phyloP scores from a whole-genome alignment of 1,139 yeast species.

The Torulaspora globosa region DNA sequence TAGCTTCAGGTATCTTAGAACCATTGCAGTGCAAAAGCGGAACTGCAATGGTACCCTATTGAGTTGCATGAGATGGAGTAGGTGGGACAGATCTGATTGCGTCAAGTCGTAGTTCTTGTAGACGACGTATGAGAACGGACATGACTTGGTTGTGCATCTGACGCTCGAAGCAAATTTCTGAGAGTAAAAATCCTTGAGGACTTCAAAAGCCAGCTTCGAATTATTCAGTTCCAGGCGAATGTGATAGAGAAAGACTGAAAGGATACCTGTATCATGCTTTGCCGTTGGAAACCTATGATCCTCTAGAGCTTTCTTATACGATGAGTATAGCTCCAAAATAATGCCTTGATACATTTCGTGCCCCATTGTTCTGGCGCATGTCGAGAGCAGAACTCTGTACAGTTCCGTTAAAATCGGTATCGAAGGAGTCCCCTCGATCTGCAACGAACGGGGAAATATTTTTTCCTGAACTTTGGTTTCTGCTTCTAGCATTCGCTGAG shows the following conservation, averaged over 20 bases:
- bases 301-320: conserved; percentile 17
- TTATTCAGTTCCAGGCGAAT: conserved; percentile 23
- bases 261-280: conserved; percentile 25
- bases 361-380: conserved; percentile 13
- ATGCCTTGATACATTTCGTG: conserved; percentile 18
- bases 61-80: conserved; percentile 27
- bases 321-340: conserved; percentile 22
- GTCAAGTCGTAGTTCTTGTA: conserved; percentile 23
- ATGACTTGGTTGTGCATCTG: conserved; percentile 13
- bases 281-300: conserved; percentile 6
- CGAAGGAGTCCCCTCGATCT: conserved; percentile 12
- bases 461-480: conserved; percentile 13
- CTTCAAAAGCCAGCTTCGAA: conserved; percentile 24
- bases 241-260: conserved; percentile 23
- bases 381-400: conserved; percentile 22
- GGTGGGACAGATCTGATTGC: conserved; percentile 18
- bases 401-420: conserved; percentile 24
- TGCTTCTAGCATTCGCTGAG: conserved; percentile 10
- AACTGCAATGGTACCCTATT: conserved; percentile 25
- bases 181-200: conserved; percentile 26
- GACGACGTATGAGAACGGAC: conserved; percentile 31
- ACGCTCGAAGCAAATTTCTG: conserved; percentile 13
- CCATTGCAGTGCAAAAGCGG: conserved; percentile 29
- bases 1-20: conserved; percentile 20
- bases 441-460: conserved; percentile 15